A percentile compares a stretch with the other conserved stretches of the same genome.
phyloP scores from a whole-genome alignment of 306 rosid species.

The Elaeagnus macrophylla region DNA sequence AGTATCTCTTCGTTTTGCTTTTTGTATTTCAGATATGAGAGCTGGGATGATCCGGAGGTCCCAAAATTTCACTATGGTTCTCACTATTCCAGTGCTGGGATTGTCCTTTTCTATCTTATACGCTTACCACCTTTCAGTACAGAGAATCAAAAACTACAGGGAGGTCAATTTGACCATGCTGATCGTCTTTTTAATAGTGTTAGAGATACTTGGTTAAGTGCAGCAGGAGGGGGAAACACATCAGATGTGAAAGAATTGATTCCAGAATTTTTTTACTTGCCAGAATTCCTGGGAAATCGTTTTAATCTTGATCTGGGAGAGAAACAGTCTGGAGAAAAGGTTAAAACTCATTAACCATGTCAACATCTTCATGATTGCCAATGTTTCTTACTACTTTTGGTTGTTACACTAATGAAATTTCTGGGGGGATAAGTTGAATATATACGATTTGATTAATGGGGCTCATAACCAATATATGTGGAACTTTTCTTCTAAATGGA shows the following conservation, averaged over 20 bases:
- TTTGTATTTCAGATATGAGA: conserved; percentile 54
- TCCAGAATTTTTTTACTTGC: conserved; percentile 98
- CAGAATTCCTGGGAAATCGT: conserved; percentile 79
- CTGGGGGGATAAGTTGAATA: conserved; percentile 2
- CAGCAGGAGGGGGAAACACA: conserved; percentile 97
- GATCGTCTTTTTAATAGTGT: conserved; percentile 98
- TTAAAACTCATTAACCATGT: conserved; percentile 21
- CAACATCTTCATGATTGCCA: conserved; percentile 5
- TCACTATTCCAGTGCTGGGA: conserved; percentile 99
- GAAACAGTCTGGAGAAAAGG: conserved; percentile 99
- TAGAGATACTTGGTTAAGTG: conserved; percentile 94
- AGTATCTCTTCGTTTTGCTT: conserved; percentile 8
- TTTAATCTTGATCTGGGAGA: conserved; percentile 97
- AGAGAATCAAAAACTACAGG: conserved; percentile 97
- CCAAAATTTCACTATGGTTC: conserved; percentile 99
- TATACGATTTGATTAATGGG: neutral
- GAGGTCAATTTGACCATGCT: conserved; percentile 99
- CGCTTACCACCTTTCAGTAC: conserved; percentile 93
- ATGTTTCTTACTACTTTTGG: neutral
- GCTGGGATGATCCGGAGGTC: conserved; percentile 99
- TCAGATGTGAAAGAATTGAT: conserved; percentile 98
- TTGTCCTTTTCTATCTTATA: conserved; percentile 91
- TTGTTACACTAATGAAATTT: conserved; percentile 7
- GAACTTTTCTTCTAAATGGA: neutral
- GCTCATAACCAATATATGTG: neutral